Base-by-base conservation (phyloP, 1,284 basidiomycete genomes). In the Ceratobasidium sp. region DNA sequence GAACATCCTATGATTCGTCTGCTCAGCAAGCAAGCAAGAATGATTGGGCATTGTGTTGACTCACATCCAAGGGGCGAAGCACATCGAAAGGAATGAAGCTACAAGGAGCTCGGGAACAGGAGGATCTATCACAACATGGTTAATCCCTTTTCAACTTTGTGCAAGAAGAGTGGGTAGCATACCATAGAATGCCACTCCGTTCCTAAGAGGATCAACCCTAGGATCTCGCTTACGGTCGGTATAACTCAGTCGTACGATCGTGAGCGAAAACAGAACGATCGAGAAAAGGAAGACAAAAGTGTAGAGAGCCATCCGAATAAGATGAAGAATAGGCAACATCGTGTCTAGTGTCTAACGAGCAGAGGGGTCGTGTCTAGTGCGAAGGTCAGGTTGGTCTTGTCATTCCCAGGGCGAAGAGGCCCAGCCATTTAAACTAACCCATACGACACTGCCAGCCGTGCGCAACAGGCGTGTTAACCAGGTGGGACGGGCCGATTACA, bases 71-170 rank as follows among this genome's bases (percentile, higher is more conserved):
- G 64, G 64, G 23, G 50, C 32, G 48, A 67, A 67, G 34, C 64
- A 67, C 50, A 67, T 67, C 8, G 64, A 53, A 26, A 67, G 64
- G 64, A 67, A 67, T 28, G 64, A 67, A 14, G 64, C 48, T 8
- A 55, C 64, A 4, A 67, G 23, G 34, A 67, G 50, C 34, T 53
- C 48, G 5, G 64, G 64, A 34, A 67, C 43, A 21, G 64, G 64
- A 14, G 64, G 48, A 36, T 67, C 64, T 67, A 43, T 53, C 23
- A 10, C 21, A 30, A 32, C 28, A 28, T 4, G 28, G 5, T 3
- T 10, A 5, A 36, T 36, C 18, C 32, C 30, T 30, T 34, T 3
- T 41, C 18, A 1, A 28, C 30, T 23, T 26, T 3, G 26, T 16
- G 12, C 23, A 53, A 36, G 6, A 39, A 30, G 10, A 28, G 10